Conservation (phyloP, 345 rosid genomes). For the Kandelia obovata region DNA sequence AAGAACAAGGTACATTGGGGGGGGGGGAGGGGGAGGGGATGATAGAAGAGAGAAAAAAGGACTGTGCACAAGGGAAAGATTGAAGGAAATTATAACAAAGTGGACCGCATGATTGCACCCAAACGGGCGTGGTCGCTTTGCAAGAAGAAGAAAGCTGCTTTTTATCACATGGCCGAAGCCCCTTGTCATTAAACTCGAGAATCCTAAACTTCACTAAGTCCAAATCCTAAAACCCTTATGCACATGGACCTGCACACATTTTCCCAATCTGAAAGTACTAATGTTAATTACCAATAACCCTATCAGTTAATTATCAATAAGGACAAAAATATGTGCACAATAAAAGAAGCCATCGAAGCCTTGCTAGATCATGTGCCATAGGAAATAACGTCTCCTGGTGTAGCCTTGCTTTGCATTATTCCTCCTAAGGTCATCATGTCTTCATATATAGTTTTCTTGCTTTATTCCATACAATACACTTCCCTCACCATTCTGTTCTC, state of each 20-base stretch:
- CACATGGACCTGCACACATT: slow-evolving; percentile 11
- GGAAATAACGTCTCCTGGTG: slow-evolving; percentile 10
- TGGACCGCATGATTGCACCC: slow-evolving; percentile 80
- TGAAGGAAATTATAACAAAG: slow-evolving; percentile 42
- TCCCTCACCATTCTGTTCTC: too few relatives aligned
- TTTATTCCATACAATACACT: too few relatives aligned
- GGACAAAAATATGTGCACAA: slow-evolving; percentile 3
- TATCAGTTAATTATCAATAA: neutral
- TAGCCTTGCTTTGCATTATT: neutral
- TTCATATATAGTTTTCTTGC: too few relatives aligned
- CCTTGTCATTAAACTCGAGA: slow-evolving; percentile 17
- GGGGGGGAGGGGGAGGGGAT: slow-evolving; percentile 10
- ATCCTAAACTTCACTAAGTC: neutral
- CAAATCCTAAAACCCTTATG: slow-evolving; percentile 24
- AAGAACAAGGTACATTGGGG: slow-evolving; percentile 26
- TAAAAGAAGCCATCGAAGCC: neutral
- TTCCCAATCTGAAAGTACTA: neutral
- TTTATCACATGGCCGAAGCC: slow-evolving; percentile 66
- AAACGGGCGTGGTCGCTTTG: slow-evolving; percentile 92
- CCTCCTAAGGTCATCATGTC: neutral
- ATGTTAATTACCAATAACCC: neutral
- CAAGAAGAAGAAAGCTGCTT: slow-evolving; percentile 58
- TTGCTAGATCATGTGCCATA: slow-evolving; percentile 18
- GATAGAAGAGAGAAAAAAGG: neutral
- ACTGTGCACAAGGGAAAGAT: slow-evolving; percentile 8